Percentiles rank a stretch among this genome's conserved stretches.
These are phyloP conservation scores for Pyrenophora seminiperda DNA, from an alignment of 2,329 filamentous ascomycete genomes.

Conservation along the genomic window DNA sequence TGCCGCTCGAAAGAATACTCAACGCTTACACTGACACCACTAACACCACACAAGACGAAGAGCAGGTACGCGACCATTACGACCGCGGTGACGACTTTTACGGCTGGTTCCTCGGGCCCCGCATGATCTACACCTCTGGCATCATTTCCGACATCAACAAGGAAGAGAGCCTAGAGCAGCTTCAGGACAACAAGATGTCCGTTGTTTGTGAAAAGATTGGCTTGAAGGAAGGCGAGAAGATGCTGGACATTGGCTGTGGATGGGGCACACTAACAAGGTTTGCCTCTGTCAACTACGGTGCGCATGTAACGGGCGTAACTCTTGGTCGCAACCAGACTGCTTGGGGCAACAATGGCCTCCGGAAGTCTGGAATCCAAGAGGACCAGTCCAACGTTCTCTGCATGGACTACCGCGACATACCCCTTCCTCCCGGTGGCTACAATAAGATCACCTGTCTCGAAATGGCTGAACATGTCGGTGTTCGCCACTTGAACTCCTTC, in stretches of 20 bases:
- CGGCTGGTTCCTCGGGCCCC: slow-evolving; percentile 95
- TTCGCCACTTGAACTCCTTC: slow-evolving; percentile 83
- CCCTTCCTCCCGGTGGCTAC: slow-evolving; percentile 76
- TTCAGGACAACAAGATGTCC: slow-evolving; percentile 97
- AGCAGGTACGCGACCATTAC: slow-evolving; percentile 97
- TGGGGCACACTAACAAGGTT: slow-evolving; percentile 97
- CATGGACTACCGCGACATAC: slow-evolving; percentile 96
- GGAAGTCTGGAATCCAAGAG: slow-evolving; percentile 79
- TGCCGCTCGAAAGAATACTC: background rate
- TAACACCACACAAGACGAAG: slow-evolving; percentile 70
- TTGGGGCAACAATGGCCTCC: slow-evolving; percentile 91
- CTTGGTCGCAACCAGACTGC: slow-evolving; percentile 95
- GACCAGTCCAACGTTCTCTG: slow-evolving; percentile 90
- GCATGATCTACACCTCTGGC: slow-evolving; percentile 98
- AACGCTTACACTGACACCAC: slow-evolving; percentile 10
- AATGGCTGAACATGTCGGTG: slow-evolving; percentile 98
- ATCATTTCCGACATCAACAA: slow-evolving; percentile 84
- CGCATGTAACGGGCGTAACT: slow-evolving; percentile 84
- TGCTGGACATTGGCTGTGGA: slow-evolving; percentile 96
- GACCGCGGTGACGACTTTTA: slow-evolving; percentile 99
- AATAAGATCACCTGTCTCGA: slow-evolving; percentile 97
- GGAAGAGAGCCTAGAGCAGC: slow-evolving; percentile 90
- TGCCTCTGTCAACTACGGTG: slow-evolving; percentile 89
- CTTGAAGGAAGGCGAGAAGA: slow-evolving; percentile 75
- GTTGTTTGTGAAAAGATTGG: slow-evolving; percentile 96